Base-by-base conservation (phyloP, 345 rosid genomes). In the Pugionium cornutum region DNA sequence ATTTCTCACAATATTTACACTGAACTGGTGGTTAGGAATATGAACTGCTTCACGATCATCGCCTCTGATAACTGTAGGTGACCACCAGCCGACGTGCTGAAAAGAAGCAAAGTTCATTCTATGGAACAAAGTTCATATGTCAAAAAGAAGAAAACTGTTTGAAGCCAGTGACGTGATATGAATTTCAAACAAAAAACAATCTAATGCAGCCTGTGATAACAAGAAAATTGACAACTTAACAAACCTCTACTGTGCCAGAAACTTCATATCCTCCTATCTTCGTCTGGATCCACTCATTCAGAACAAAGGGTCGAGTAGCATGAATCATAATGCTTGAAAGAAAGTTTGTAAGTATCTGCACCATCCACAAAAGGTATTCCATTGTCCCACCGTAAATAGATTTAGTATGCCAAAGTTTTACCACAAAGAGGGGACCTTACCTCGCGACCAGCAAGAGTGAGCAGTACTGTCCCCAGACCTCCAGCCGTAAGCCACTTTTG, bases 401-500 rank as follows among this genome's bases (percentile, higher is more conserved):
- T 62, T 54, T 45, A 44, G 32, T 11, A 75, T 69, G 67, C 68
- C 18, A 18, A 18, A 18, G 18, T 26, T 4, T n/a, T 72, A 10
- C 25, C 43, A 43, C 4, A 51, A 36, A 37, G 53, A 44, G 30
- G 7, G 32, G 32, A 39, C 8, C 39, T 64, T 72, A 88, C 99
- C 97, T 92, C 99, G 35, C 99, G 96, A 69, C 97, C 99, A 81
- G 96, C 96, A 56, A 94, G 99, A 27, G 97, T 94, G 69, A 94
- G 88, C 83, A 94, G 68, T 37, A 94, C 99, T 55, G 97, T 89
- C 48, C 99, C 99, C 70, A 94, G 84, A 75, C 99, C 97, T 43
- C 99, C 99, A 69, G 96, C 96, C 2, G 99, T 94, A 53, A 94
- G 69, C 92, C 96, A 86, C 77, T 76, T 94, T 79, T 94, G 97